Evolutionary conservation across 768 basidiomycete species (phyloP), one percentile per base, ranked within the genome.

Genomic region (Melanogaster broomeanus): DNA sequence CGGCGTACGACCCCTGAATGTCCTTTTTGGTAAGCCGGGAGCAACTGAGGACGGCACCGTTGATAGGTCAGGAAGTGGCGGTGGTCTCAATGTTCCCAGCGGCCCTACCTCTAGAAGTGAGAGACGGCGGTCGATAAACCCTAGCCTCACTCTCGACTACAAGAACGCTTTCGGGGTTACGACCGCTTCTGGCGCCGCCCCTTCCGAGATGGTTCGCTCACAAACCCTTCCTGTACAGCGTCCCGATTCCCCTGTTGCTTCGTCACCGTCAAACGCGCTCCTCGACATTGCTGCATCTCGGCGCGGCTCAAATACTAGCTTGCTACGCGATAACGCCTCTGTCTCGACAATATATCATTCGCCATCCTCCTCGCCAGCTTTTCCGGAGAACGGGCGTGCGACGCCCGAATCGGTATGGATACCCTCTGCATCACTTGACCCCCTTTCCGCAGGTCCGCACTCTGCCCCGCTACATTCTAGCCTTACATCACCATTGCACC

Each of bases 81-180:
- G 31, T 34, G 61, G 56, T 19, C 61, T 71, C 41, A 52, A 59
- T 44, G 60, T 72, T 44, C 57, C 75, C 38, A 42, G 65, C 53
- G 49, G 54, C 16, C 53, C 54, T 7, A 70, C 70, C 0, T 66
- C 67, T 6, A 73, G 77, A 31, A 68, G 72, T 0, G 79, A 77
- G 22, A 77, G 74, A 40, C 70, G 83, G 12, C 69, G 77, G 19
- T 83, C 83, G 4, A 83, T 84, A 53, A 83, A 81, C 49, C 83
- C 84, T 2, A 74, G 64, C 4, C 63, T 77, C 39, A 61, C 72
- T 7, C 68, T 80, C 53, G 72, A 65, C 19, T 49, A 53, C 31
- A 57, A 57, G 13, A 50, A 57, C 4, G 1, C 42, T 2, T 9
- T 42, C 4, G 54, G 50, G 5, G 35, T 50, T 39, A 28, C 60